Evolutionary conservation across 2,329 filamentous ascomycete species (phyloP).

Genomic region (Arthrobotrys sphaeroides): DNA sequence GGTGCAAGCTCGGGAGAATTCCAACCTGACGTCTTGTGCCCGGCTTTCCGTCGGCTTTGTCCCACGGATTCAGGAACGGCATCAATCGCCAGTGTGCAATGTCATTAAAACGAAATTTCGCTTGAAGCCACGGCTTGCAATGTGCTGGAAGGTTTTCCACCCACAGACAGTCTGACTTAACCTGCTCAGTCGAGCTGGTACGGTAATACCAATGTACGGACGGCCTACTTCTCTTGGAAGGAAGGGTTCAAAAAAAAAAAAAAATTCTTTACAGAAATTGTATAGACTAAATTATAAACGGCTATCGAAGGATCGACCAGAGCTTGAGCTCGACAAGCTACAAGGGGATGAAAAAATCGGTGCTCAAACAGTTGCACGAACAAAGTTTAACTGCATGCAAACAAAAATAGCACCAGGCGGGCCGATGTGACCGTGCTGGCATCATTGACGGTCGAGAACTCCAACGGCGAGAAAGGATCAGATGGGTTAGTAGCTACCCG

Average conservation of each 20-base stretch:
- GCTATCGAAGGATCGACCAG: not conserved
- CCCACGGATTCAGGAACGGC: conserved; percentile 28
- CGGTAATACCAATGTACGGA: not conserved
- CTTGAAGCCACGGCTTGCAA: not conserved
- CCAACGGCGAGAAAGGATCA: not conserved
- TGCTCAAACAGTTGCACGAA: conserved; percentile 10
- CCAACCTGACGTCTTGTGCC: conserved; percentile 36
- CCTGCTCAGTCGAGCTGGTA: not conserved
- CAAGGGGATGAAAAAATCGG: not conserved
- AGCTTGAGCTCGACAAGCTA: conserved; percentile 1
- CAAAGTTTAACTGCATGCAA: conserved; percentile 7
- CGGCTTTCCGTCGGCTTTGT: conserved; percentile 27
- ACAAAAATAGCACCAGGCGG: conserved; percentile 25
- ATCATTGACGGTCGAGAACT: conserved; percentile 22
- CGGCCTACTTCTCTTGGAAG: conserved; percentile 10
- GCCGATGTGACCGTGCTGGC: conserved; percentile 22
- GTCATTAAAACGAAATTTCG: not conserved
- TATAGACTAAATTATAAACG: conserved; percentile 5
- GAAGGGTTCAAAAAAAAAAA: too few species aligned
- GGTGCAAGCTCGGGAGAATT: conserved; percentile 37
- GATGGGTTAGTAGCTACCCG: not conserved
- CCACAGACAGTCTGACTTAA: not conserved
- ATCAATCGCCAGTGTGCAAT: conserved; percentile 1
- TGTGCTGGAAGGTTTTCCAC: too few species aligned
- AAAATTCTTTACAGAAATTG: conserved; percentile 9